phyloP scores from a whole-genome alignment of 1,284 basidiomycete genomes.

The Calocybe gambosa region DNA sequence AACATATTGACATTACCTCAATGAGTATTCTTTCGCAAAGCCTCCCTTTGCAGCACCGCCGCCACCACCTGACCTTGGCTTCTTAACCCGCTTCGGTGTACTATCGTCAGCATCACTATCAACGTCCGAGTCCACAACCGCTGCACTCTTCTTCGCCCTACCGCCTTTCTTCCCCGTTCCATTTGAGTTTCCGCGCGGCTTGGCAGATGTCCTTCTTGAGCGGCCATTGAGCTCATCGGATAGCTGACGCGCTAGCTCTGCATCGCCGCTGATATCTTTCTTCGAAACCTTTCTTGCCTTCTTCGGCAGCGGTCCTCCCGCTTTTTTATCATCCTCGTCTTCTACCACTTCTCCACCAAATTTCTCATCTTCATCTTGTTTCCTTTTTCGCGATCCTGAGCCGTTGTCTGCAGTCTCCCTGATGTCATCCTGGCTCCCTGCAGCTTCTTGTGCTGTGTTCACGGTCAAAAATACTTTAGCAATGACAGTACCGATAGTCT shows the following conservation, averaged over 20 bases:
- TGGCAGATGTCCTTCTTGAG: slow-evolving; percentile 40
- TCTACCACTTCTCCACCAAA: slow-evolving; percentile 30
- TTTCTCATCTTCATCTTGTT: slow-evolving; percentile 30
- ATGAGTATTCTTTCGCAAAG: slow-evolving; percentile 70
- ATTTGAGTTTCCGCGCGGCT: slow-evolving; percentile 31
- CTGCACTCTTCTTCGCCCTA: slow-evolving; percentile 47
- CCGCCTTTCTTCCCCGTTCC: slow-evolving; percentile 36
- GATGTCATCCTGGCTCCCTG: slow-evolving; percentile 27
- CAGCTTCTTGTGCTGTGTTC: slow-evolving; percentile 29
- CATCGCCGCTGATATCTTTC: slow-evolving; percentile 59
- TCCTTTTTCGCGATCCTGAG: slow-evolving; percentile 30
- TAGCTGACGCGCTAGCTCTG: slow-evolving; percentile 63
- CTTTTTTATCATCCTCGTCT: slow-evolving; percentile 26
- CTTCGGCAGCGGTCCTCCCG: slow-evolving; percentile 32
- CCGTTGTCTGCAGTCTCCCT: slow-evolving; percentile 23
- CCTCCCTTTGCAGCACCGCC: slow-evolving; percentile 55
- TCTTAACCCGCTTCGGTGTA: slow-evolving; percentile 32
- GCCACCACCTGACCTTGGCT: slow-evolving; percentile 29
- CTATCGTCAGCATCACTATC: slow-evolving; percentile 37
- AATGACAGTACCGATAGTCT: slow-evolving; percentile 55
- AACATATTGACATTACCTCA: slow-evolving; percentile 49
- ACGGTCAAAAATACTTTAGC: slow-evolving; percentile 53
- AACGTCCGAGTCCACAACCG: slow-evolving; percentile 51
- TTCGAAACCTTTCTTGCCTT: slow-evolving; percentile 36
- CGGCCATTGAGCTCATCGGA: slow-evolving; percentile 68